Conservation (phyloP, 495 filamentous ascomycete genomes). For the Neurospora sp. region DNA sequence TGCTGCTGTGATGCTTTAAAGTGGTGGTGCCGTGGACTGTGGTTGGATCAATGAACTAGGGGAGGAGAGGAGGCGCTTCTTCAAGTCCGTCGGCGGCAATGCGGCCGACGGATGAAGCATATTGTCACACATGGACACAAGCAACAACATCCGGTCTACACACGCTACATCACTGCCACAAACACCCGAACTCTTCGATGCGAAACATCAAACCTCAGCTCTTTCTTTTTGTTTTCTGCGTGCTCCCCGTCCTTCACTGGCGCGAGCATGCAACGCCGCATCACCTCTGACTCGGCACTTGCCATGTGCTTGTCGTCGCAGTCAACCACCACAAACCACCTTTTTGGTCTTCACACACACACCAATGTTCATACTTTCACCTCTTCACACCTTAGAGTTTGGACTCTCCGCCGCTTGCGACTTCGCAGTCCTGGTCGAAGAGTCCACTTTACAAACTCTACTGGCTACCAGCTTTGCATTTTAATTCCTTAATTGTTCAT, state of each 20-base stretch:
- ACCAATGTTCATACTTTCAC: background rate
- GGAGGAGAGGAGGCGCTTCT: background rate
- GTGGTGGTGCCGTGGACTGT: background rate
- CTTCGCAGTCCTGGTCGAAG: too few species aligned
- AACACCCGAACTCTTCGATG: background rate
- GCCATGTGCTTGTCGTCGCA: background rate
- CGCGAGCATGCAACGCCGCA: background rate
- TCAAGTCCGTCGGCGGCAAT: background rate
- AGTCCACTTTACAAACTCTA: background rate
- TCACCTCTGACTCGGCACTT: background rate
- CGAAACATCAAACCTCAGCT: background rate
- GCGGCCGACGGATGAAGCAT: background rate
- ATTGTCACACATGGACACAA: background rate
- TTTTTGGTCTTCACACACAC: background rate
- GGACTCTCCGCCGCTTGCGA: too few species aligned
- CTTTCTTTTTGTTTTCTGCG: background rate
- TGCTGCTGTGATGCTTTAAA: constrained; percentile 36
- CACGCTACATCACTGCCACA: background rate
- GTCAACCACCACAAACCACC: background rate
- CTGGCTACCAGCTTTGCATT: background rate
- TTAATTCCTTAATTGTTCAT: background rate
- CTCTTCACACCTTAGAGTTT: background rate
- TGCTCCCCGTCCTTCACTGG: background rate
- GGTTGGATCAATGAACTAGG: background rate
- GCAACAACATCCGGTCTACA: background rate